phyloP scores from a whole-genome alignment of 768 basidiomycete species.

The Hypsizygus marmoreus region DNA sequence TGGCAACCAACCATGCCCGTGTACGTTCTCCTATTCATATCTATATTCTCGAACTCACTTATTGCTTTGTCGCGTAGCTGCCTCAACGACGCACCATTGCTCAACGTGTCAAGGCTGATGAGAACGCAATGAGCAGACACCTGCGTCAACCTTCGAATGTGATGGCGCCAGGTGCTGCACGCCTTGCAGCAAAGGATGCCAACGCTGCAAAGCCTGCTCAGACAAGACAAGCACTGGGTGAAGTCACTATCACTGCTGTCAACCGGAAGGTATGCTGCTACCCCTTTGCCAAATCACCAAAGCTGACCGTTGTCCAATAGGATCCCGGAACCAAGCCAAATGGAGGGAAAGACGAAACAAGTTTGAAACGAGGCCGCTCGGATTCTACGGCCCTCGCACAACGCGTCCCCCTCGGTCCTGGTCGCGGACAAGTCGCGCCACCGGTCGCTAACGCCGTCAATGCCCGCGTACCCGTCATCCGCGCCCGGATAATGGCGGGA shows the following conservation, averaged over 20 bases:
- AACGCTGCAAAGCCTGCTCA: constrained; percentile 55
- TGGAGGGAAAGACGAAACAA: constrained; percentile 64
- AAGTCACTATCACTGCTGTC: constrained; percentile 77
- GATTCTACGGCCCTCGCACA: constrained; percentile 64
- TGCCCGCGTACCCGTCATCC: constrained; percentile 35
- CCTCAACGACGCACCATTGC: constrained; percentile 68
- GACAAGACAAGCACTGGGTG: constrained; percentile 74
- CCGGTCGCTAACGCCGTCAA: constrained; percentile 44
- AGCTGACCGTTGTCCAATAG: constrained; percentile 34
- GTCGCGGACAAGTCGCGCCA: constrained; percentile 45
- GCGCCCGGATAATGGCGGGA: constrained; percentile 29
- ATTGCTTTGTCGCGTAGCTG: constrained; percentile 40
- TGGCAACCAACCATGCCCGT: constrained; percentile 65
- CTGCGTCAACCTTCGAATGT: constrained; percentile 60
- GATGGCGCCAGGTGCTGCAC: constrained; percentile 47
- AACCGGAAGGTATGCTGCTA: constrained; percentile 67
- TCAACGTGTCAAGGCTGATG: constrained; percentile 73
- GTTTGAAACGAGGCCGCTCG: constrained; percentile 67
- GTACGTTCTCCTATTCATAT: constrained; percentile 39
- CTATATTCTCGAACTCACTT: constrained; percentile 15
- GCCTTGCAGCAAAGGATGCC: constrained; percentile 49
- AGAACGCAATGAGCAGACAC: constrained; percentile 74
- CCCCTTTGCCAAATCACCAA: constrained; percentile 5
- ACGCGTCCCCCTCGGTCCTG: constrained; percentile 69
- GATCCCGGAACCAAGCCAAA: constrained; percentile 49